phyloP scores from a whole-genome alignment of 2,329 filamentous ascomycete genomes.

The Pyrenophora seminiperda region DNA sequence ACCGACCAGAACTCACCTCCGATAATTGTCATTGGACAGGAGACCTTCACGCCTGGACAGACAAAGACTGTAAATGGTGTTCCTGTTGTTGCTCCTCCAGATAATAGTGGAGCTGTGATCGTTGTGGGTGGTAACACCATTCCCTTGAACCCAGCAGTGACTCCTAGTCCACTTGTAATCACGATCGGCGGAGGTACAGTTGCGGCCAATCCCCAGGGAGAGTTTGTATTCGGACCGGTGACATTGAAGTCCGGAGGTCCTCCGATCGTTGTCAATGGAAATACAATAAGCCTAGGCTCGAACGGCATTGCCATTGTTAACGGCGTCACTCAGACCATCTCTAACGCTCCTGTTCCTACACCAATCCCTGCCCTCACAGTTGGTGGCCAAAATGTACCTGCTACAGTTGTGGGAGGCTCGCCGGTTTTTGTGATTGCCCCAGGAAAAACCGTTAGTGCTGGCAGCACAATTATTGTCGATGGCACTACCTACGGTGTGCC shows the following conservation, averaged over 20 bases:
- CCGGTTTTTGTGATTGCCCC: slow-evolving; percentile 26
- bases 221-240: slow-evolving; percentile 43
- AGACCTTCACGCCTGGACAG: slow-evolving; percentile 40
- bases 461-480: slow-evolving; percentile 31
- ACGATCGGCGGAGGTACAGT: slow-evolving; percentile 34
- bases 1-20: slow-evolving; percentile 3
- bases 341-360: slow-evolving; percentile 23
- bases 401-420: slow-evolving; percentile 33
- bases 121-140: slow-evolving; percentile 39
- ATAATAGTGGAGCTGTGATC: slow-evolving; percentile 29
- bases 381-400: slow-evolving; percentile 24
- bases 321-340: slow-evolving; percentile 37
- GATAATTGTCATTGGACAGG: slow-evolving; percentile 30
- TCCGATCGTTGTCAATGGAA: slow-evolving; percentile 44
- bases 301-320: slow-evolving; percentile 48
- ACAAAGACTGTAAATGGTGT: slow-evolving; percentile 41
- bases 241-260: slow-evolving; percentile 35
- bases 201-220: slow-evolving; percentile 39
- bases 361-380: slow-evolving; percentile 28
- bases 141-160: slow-evolving; percentile 22
- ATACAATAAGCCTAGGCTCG: slow-evolving; percentile 42
- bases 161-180: slow-evolving; percentile 29
- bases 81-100: slow-evolving; percentile 31
- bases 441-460: slow-evolving; percentile 24
- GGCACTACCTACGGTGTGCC: slow-evolving; percentile 38